Base-by-base conservation (phyloP, 1,284 basidiomycete species). In the Pyrrhoderma lamaoense region DNA sequence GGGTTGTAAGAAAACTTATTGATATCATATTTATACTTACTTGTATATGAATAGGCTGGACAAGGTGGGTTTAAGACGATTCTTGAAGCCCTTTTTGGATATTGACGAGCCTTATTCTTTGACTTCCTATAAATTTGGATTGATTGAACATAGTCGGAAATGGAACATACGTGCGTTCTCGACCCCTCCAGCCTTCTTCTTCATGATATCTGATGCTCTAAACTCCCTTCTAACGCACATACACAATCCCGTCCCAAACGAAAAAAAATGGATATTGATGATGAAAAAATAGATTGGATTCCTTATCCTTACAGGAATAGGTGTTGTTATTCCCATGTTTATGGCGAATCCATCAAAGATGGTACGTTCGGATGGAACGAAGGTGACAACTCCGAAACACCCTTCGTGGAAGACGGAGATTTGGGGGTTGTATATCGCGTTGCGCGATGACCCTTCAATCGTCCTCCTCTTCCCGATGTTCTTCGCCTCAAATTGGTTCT, bases 391-490 rank as follows among this genome's bases (percentile, higher is more conserved):
- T 35, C 47, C 56, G 21, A 59, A 52, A 2, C 63, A 67, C 23
- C 66, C 69, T 5, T 66, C 61, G 31, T 70, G 69, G 70, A 67
- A 64, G 52, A 52, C 60, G 0, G 69, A 69, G 53, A 63, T 70
- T 25, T 44, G 60, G 37, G 64, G 60, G 18, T 56, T 70, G 19
- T 71, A 63, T 47, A 35, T 66, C 23, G 65, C 69, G 0, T 61
- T 70, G 16, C 59, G 57, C 44, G 59, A 63, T 0, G 69, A 70
- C 53, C 68, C 69, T 8, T 60, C 60, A 55, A 64, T 70, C 27
- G 0, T 70, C 8, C 49, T 71, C 11, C 60, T 71, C 37, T 70
- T 70, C 53, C 69, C 69, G 7, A 63, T 70, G 60, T 70, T 70
- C 58, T 63, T 69, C 42, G 59, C 65, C 11, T 61, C 65, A 54